Conservation (phyloP, 106 monocot genomes). For the Dioscorea zingiberensis region DNA sequence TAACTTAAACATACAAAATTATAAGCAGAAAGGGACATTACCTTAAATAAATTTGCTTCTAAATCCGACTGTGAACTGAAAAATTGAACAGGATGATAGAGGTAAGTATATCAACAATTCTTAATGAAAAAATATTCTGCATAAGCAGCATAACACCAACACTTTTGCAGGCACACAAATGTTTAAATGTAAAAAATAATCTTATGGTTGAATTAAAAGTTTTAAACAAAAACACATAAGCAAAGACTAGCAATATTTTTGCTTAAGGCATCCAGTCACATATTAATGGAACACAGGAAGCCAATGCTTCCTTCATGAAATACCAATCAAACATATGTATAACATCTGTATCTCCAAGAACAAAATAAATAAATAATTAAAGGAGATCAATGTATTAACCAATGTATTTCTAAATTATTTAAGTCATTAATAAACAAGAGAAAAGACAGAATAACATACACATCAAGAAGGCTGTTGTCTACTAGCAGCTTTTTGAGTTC, state of each 20-base stretch:
- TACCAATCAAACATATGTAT: neutral
- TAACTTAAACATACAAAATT: neutral
- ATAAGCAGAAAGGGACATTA: conserved; percentile 12
- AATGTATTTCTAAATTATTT: neutral
- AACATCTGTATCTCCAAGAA: neutral
- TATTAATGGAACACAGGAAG: neutral
- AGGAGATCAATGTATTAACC: neutral
- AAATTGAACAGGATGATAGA: conserved; percentile 5
- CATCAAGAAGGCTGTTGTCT: conserved; percentile 99
- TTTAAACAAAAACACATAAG: no score
- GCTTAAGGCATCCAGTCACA: no score
- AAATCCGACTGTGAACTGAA: conserved; percentile 95
- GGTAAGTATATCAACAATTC: neutral
- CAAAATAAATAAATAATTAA: neutral
- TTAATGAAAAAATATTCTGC: no score
- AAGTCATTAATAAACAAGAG: neutral
- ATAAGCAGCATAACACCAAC: no score
- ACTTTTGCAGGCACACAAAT: no score
- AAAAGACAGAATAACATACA: conserved; percentile 47
- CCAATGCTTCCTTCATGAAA: neutral
- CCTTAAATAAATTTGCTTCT: conserved; percentile 98
- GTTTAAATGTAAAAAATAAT: no score
- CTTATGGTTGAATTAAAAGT: no score
- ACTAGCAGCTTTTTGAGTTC: conserved; percentile 96
- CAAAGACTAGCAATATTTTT: no score